Evolutionary conservation across 2,329 filamentous ascomycete genomes (phyloP), one percentile per base, ranked within the genome.

Genomic region (Spiromastix sp.): DNA sequence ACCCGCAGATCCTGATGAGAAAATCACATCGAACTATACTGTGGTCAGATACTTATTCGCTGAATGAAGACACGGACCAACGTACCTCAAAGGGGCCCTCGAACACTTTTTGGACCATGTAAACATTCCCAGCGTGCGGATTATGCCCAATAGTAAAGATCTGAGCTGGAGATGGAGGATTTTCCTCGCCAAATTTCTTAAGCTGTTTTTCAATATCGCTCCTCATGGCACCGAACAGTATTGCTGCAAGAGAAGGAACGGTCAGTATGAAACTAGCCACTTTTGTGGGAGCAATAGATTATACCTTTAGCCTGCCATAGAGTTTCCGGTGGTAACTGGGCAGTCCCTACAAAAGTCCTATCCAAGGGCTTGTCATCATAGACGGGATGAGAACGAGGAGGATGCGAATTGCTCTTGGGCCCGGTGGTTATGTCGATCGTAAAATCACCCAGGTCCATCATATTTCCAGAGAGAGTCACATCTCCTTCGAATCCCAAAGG

Each of bases 61-160:
- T n/a, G n/a, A n/a, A n/a, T n/a, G n/a, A n/a, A 20, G 4, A 9
- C 21, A 28, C 9, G 6, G 7, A 15, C 12, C 12, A 32, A 38
- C 53, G 42, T 49, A 70, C 66, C 60, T 80, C 85, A 51, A 96
- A 98, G 2, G 79, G 59, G 2, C 91, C 89, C 48, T 87, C 74
- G 48, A 94, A 96, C 2, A 86, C 76, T 62, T 94, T 95, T 60
- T 98, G 85, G 11, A 96, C 70, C 26, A 94, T 64, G 44, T 98
- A 89, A 10, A 85, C 64, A 51, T 96, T 96, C 19, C 86, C 89
- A 18, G 55, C 56, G 13, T 54, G 55, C 9, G 60, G 50, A 20
- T 63, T 59, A 55, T 93, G 81, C 29, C 68, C 61, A 36, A 96
- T 69, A 5, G 84, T 84, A 57, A 93, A 95, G 1, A 87, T 71